phyloP scores from a whole-genome alignment of 495 filamentous ascomycete species.

The Neohortaea acidophila region DNA sequence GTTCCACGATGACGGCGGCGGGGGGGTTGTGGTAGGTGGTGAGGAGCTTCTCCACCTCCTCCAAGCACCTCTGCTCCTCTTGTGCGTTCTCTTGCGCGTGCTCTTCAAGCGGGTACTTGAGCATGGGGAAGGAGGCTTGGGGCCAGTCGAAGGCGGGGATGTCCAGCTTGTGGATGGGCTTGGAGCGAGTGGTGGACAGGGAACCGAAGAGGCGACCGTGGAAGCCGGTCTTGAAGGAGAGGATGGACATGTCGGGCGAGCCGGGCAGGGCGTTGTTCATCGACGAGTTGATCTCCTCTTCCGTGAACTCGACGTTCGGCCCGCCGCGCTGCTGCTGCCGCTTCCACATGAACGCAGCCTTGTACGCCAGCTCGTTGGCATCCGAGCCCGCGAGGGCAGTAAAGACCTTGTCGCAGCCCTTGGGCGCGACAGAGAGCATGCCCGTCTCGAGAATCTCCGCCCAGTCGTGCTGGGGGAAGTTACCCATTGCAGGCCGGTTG shows the following conservation, averaged over 20 bases:
- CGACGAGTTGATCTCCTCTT: conserved; percentile 56
- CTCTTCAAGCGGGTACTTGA: conserved; percentile 84
- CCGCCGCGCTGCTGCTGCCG: conserved; percentile 81
- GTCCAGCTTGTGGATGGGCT: conserved; percentile 96
- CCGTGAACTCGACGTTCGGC: conserved; percentile 59
- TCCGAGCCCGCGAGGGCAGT: conserved; percentile 92
- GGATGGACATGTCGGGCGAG: conserved; percentile 70
- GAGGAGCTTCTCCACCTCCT: conserved; percentile 78
- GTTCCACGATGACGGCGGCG: conserved; percentile 79
- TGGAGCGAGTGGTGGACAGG: conserved; percentile 84
- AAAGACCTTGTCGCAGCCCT: conserved; percentile 89
- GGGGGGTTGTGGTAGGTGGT: conserved; percentile 73
- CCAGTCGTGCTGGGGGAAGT: conserved; percentile 91
- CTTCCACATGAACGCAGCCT: conserved; percentile 97
- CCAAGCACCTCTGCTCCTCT: conserved; percentile 73
- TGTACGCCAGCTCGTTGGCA: conserved; percentile 98
- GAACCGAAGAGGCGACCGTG: conserved; percentile 91
- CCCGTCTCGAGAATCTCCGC: conserved; percentile 70
- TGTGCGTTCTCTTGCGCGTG: conserved; percentile 66
- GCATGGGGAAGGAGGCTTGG: conserved; percentile 74
- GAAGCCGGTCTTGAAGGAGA: conserved; percentile 88
- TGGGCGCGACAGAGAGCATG: conserved; percentile 75
- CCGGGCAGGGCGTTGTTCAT: conserved; percentile 83
- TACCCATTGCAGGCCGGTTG: conserved; percentile 90
- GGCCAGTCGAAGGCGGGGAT: conserved; percentile 99